Conservation (phyloP, 805 yeast genomes). For the Cyberlindnera petersonii region DNA sequence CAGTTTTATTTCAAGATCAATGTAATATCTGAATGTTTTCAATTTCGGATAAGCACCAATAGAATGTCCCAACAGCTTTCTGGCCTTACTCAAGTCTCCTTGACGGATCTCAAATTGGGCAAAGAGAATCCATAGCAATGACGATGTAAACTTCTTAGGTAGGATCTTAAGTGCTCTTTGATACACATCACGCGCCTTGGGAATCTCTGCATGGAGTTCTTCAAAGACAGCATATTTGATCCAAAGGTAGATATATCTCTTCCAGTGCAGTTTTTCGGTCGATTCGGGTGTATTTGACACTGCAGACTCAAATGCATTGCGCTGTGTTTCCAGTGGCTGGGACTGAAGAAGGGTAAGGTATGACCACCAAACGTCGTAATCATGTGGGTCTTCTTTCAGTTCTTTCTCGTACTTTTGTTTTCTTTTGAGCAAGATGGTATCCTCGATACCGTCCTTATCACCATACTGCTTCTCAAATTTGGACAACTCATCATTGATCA, state of each 20-base stretch:
- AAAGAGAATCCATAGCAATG: conserved; percentile 67
- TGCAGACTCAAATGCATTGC: conserved; percentile 43
- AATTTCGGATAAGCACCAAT: conserved; percentile 65
- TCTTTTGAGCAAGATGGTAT: conserved; percentile 50
- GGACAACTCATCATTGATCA: conserved; percentile 30
- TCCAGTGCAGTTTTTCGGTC: conserved; percentile 49
- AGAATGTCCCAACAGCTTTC: conserved; percentile 68
- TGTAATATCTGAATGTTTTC: conserved; percentile 59
- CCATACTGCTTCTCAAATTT: conserved; percentile 68
- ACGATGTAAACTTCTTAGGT: conserved; percentile 65
- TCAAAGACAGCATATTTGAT: conserved; percentile 57
- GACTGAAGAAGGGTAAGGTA: conserved; percentile 51
- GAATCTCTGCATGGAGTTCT: conserved; percentile 48
- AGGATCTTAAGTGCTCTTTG: conserved; percentile 40
- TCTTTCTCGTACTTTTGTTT: conserved; percentile 49
- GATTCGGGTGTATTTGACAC: conserved; percentile 36
- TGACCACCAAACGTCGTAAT: conserved; percentile 84
- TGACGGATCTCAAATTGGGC: conserved; percentile 74
- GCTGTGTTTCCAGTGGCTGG: conserved; percentile 28
- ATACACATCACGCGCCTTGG: conserved; percentile 49
- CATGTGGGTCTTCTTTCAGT: conserved; percentile 43
- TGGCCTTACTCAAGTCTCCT: conserved; percentile 44
- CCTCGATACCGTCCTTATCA: conserved; percentile 46
- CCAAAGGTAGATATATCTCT: conserved; percentile 68
- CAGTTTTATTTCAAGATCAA: conserved; percentile 58